Evolutionary conservation across 805 yeast genomes (phyloP), one percentile per base, ranked within the genome.

Genomic region (Yarrowia alimentaria): DNA sequence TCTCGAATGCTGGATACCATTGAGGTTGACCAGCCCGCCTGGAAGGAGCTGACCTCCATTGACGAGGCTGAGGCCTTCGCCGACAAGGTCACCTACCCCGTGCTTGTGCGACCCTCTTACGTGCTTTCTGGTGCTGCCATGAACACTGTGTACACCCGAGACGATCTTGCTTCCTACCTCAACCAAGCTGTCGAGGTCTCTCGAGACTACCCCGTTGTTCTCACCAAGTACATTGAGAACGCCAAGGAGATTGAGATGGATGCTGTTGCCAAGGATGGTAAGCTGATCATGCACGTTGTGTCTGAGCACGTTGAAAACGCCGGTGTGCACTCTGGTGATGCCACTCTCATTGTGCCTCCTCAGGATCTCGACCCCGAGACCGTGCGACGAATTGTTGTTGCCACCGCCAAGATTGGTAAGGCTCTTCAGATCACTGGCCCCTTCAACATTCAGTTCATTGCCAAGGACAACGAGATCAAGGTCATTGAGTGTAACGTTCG

Each of bases 291-390:
- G 89, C 98, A 91, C 68, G 98, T 89, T 65, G 96, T 91, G 54
- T 88, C 96, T 52, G 98, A 93, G 71, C 99, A 91, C 68, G 96
- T 93, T 58, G 99, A 91, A 73, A 91, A 91, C 65, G 99, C 99
- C 20, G 99, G 99, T 79, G 96, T 91, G 34, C 99, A 91, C 71
- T 91, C 98, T 48, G 99, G 99, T 76, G 99, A 91, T 70, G 99
- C 99, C 55, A 93, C 98, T 40, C 73, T 91, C 64, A 85, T 91
- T 67, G 94, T 91, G 54, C 99, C 99, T 51, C 96, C 97, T 47
- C 97, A 91, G 73, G 95, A 87, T 65, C 77, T 93, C 61, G 91
- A 84, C 58, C 86, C 88, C 54, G 96, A 87, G 71, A 88, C 96
- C 37, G 95, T 91, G 50, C 72, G 77, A 57, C 79, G 97, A 70